Evolutionary conservation across 192 early-diverging fungal species (phyloP), one percentile per base, ranked within the genome.

Genomic region (Coemansia sp.): DNA sequence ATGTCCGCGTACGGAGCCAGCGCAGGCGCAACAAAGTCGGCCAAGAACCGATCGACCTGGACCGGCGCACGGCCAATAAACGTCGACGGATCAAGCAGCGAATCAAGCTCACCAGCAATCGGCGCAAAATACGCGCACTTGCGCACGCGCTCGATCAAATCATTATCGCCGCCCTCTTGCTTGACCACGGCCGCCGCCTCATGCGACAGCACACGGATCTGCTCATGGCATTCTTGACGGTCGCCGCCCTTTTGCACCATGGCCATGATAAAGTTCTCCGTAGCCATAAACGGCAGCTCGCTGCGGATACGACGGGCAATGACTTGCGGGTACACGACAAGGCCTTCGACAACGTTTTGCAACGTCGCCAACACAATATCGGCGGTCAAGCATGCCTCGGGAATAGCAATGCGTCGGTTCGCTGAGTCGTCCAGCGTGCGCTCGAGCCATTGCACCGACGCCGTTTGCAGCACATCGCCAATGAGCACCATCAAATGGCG

Each of bases 281-380:
- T 98, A n/a, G 97, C 97, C 97, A 97, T 98, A 79, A 98, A 98
- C 51, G 97, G 97, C 43, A 98, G 82, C 76, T 98, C 97, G 79
- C 94, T 93, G 59, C 76, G 62, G 78, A 98, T 97, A 32, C 93
- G 88, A 39, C 91, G 88, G 37, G 83, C 86, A 76, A 98, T 98
- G 41, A 96, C 93, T 76, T 93, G 86, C 53, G 95, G 95, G 75
- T 98, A 98, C 0, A 98, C 97, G 2, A 98, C 97, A 75, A 98
- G 84, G 35, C 97, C 97, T 64, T 95, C 92, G 35, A 90, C 94
- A 57, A 98, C 94, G 88, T 98, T 98, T 70, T 96, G 93, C 65
- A 98, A 73, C 37, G 94, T 84, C 3, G 94, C 91, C 64, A 96
- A 80, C n/a, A 98, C 86, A 73, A 98, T 97, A 70, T 98, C 97